A percentile compares a stretch with the other conserved stretches of the same genome.
Evolutionary conservation across 441 rosid genomes (phyloP).

Genomic region (Gossypium davidsonii): DNA sequence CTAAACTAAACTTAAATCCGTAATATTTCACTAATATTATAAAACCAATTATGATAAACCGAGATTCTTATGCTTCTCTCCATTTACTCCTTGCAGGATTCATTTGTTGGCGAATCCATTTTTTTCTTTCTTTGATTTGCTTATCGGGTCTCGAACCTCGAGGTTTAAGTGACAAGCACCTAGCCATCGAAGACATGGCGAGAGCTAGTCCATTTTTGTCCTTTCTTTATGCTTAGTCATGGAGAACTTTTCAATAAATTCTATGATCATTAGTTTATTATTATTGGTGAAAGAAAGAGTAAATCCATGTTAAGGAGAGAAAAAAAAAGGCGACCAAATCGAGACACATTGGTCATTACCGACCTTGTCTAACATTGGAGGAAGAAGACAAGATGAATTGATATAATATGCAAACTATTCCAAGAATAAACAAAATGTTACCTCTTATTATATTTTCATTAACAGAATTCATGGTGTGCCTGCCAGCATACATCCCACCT

Average conservation of each 20-base stretch:
- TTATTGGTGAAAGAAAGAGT: background rate
- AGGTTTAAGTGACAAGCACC: no score
- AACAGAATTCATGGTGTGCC: background rate
- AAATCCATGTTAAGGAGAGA: background rate
- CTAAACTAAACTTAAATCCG: no score
- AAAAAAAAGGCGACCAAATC: background rate
- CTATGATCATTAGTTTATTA: background rate
- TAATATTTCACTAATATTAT: no score
- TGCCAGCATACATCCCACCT: constrained; percentile 2
- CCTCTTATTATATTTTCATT: background rate
- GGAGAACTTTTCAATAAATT: background rate
- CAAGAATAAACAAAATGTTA: background rate
- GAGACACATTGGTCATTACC: background rate
- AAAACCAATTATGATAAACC: no score
- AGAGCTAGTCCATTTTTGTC: no score
- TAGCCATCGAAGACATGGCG: no score
- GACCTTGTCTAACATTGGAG: background rate
- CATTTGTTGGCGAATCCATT: no score
- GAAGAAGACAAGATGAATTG: background rate
- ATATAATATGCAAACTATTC: background rate
- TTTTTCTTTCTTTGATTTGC: no score
- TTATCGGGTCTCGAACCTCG: no score
- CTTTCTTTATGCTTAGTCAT: background rate
- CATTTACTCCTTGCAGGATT: no score
- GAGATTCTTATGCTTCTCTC: no score